Base-by-base conservation (phyloP, 495 filamentous ascomycete species). In the Penicillium chermesinum region DNA sequence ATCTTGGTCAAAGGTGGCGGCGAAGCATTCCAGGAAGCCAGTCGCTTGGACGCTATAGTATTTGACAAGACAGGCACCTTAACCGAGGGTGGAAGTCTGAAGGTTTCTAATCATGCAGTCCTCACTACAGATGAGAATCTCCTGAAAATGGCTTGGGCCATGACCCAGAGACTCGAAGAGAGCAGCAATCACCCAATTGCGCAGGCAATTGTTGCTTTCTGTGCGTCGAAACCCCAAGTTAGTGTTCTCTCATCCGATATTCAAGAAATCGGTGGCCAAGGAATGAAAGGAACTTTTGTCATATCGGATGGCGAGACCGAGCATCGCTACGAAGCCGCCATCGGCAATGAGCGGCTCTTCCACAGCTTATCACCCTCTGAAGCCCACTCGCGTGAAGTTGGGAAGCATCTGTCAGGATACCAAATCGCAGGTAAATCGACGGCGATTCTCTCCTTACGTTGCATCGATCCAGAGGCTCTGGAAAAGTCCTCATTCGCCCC, bases 61-160 rank as follows among this genome's bases (percentile, higher is more conserved):
- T 96, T 97, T 56, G 91, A 97, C 71, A 97, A 97, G 72, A 97
- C 91, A 0, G 91, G 91, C 0, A 97, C 91, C 1, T 69, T 97
- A 40, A 97, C 91, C 0, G 71, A 87, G 55, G 91, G 91, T 30
- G 88, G 87, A 27, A 84, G 89, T 44, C 81, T 91, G 0, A 83
- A 68, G 7, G 84, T 97, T 18, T 87, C 88, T 0, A 85, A 94
- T 38, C 78, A 84, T 45, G 72, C 83, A 53, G 53, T 83, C 16
- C 63, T 83, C 37, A 70, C 68, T 3, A 60, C 52, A n/a, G 66
- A 73, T 13, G 50, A 64, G 2, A 59, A 66, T 9, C 40, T 70
- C 3, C 32, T 69, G 19, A 46, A 61, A 18, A 45, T 71, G 36
- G 74, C 61, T 56, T 78, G 81, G 63, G 59, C 70, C 4, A 64